Evolutionary conservation across 805 yeast species (phyloP).

Genomic region (Torulaspora delbrueckii): DNA sequence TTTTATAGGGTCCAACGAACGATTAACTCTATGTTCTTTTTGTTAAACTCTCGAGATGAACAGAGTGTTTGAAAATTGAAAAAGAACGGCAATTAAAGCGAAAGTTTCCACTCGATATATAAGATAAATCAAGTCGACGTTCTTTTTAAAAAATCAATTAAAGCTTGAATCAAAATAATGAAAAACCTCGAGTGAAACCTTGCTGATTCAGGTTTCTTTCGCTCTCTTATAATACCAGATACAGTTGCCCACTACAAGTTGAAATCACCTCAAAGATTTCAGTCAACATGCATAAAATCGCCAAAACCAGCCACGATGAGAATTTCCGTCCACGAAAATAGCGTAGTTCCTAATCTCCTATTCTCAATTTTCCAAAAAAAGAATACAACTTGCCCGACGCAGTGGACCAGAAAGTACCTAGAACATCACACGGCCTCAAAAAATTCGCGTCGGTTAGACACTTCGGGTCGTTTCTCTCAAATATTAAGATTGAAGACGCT

Average conservation of each 20-base stretch:
- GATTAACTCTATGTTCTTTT: not conserved
- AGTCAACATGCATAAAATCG: not conserved
- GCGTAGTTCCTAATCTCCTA: constrained; percentile 1
- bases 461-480: not conserved
- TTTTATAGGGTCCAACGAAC: not conserved
- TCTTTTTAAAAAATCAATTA: not conserved
- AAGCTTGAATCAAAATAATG: not conserved
- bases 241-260: not conserved
- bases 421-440: not conserved
- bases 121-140: not conserved
- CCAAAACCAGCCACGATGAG: not conserved
- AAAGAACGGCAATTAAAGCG: constrained; percentile 1
- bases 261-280: not conserved
- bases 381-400: not conserved
- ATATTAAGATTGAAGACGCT: not conserved
- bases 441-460: constrained; percentile 3
- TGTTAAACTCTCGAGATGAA: not conserved
- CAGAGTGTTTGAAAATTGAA: not conserved
- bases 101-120: constrained; percentile 3
- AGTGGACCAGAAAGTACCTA: not conserved
- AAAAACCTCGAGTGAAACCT: not conserved
- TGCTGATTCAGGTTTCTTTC: not conserved
- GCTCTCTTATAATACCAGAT: constrained; percentile 1
- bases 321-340: constrained; percentile 3
- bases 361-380: constrained; percentile 14